Percentiles rank a stretch among this genome's conserved stretches.
Conservation (phyloP, 2,329 filamentous ascomycete genomes). For the Paraphaeosphaeria sporulosa region DNA sequence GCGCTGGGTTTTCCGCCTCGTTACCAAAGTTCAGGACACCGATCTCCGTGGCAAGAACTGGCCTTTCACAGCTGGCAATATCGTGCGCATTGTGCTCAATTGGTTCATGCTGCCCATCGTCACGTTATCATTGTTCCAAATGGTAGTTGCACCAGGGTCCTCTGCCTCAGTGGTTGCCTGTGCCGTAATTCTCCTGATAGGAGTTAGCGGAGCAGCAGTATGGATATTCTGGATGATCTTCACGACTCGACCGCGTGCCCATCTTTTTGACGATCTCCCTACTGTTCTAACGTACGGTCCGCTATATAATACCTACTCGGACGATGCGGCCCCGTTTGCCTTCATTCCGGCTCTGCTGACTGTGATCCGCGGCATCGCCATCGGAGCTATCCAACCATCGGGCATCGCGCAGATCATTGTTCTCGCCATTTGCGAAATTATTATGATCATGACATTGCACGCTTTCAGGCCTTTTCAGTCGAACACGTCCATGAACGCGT, state of each 20-base stretch:
- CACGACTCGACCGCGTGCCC: constrained; percentile 79
- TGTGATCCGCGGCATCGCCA: constrained; percentile 84
- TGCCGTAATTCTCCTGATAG: constrained; percentile 75
- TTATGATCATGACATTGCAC: constrained; percentile 84
- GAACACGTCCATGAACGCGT: constrained; percentile 96
- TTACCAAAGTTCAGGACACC: constrained; percentile 78
- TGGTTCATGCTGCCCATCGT: constrained; percentile 90
- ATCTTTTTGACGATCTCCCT: constrained; percentile 90
- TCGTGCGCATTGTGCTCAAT: constrained; percentile 85
- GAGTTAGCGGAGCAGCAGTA: constrained; percentile 74
- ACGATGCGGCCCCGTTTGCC: constrained; percentile 89
- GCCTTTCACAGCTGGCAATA: constrained; percentile 70
- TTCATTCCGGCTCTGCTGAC: constrained; percentile 86
- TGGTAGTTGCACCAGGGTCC: constrained; percentile 76
- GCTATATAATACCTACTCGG: constrained; percentile 96
- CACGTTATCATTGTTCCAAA: constrained; percentile 87
- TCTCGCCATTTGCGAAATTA: constrained; percentile 91
- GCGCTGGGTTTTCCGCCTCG: constrained; percentile 77
- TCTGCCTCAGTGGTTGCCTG: constrained; percentile 75
- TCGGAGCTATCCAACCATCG: constrained; percentile 90
- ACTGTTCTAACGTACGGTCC: constrained; percentile 91
- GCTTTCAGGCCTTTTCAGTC: constrained; percentile 90
- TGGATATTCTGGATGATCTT: constrained; percentile 86
- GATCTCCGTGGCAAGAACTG: constrained; percentile 91
- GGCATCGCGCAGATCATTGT: constrained; percentile 93